Evolutionary conservation across 352 stramenopile genomes (phyloP), one percentile per base, ranked within the genome.

Genomic region (Globisporangium cystogenes): DNA sequence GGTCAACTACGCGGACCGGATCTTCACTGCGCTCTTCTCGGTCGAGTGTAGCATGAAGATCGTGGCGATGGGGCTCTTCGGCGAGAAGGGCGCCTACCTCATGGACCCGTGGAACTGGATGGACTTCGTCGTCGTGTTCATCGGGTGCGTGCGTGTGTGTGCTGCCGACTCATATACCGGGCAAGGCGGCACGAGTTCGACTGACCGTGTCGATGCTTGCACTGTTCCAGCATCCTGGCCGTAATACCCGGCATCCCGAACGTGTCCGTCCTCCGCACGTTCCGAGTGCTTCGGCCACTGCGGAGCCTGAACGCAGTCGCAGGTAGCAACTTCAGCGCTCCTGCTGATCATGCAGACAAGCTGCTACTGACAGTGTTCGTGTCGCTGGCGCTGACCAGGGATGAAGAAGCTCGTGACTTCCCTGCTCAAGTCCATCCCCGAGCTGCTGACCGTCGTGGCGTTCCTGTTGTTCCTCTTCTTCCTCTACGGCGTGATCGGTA

Each of bases 31-130:
- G 20, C 58, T 88, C 3, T 98, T 98, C 52, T 81, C 86, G 12
- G 60, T 96, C 31, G 91, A 98, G 56, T 92, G 78, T 50, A 68
- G 80, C 1, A 71, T 98, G 55, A 98, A 98, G 57, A 89, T 96
- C 31, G 67, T 96, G 29, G 84, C 82, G 24, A 84, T 96, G 71
- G 89, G 89, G 1, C 67, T 90, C 37, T 66, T 87, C 43, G 63
- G 74, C 1, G 83, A 87, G 2, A 53, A 82, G 55, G 78, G 80
- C 4, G 68, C 66, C n/a, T 97, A 96, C 56, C 67, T 95, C 20
- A 79, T 79, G 59, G 84, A 97, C 54, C 62, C 78, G 14, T 97
- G 86, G 89, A 97, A 97, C 46, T 76, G 82, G 50, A 77, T 97
- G 55, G 90, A 97, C 55, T 96, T 96, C 59, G 59, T 93, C 48